Evolutionary conservation across 768 basidiomycete species (phyloP), one percentile per base, ranked within the genome.

Genomic region (Coprinopsis sp.): DNA sequence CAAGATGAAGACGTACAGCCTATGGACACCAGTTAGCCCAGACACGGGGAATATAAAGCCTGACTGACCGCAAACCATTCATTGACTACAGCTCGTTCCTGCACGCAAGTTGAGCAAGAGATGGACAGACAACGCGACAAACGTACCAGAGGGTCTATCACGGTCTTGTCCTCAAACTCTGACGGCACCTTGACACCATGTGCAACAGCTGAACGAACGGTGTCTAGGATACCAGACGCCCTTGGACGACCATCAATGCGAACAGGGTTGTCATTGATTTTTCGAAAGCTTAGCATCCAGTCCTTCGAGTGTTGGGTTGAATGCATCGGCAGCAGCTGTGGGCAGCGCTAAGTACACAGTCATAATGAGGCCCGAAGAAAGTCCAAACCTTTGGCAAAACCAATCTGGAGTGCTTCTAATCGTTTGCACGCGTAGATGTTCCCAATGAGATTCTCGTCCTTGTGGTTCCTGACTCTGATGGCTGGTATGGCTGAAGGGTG

Each of bases 161-260:
- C 70, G 13, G 61, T 57, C 41, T 78, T 75, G 48, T 91, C 86
- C 51, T 78, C 71, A 46, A 91, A 86, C 52, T 86, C 88, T 1
- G 75, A 61, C 2, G 89, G 89, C 2, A 91, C 77, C 46, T 73
- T 65, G 44, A 91, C 67, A 4, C 80, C 82, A 58, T 91, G 87
- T 0, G 87, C 85, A 22, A 74, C 65, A 5, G 87, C 78, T 6
- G 87, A 82, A 29, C 78, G 73, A 47, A 87, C 61, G 2, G 60
- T 61, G 44, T 60, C 58, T 52, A 89, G 68, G 10, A 91, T 73
- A 5, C 87, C 87, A 12, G 80, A 86, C 3, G 82, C 84, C 43
- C 84, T 66, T 2, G 89, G 89, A 57, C 77, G 80, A 0, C 87
- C 85, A 52, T 91, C 86, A 13, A 91, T 66, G 8, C 86, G 76